Base-by-base conservation (phyloP, 2,329 filamentous ascomycete species). In the Chaetomiaceae sp. region DNA sequence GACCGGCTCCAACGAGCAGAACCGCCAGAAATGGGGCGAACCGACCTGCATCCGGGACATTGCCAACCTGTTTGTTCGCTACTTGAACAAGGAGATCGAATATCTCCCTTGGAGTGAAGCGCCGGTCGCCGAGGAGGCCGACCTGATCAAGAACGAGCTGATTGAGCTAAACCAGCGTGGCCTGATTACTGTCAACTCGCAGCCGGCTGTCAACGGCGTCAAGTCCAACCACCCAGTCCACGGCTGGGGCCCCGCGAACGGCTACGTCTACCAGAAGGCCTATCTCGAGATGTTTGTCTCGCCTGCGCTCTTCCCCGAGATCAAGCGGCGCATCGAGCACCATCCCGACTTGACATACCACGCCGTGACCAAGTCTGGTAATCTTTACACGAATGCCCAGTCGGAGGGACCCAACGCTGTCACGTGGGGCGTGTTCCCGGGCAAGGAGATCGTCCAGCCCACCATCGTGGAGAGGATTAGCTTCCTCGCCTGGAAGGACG, bases 381-480 rank as follows among this genome's bases (percentile, higher is more conserved):
- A 86, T 53, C 78, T 97, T 52, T 85, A 84, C 69, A 94, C 90
- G 25, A 97, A 99, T 66, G 85, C 90, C 1, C 84, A 85, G 8
- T 82, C 84, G 20, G 90, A 95, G 62, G 89, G 90, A 6, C 94
- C 94, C 34, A 99, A 99, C 65, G 94, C 94, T n/a, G 89, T 99
- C 46, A 99, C 94, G 1, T 99, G 94, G 94, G 94, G 94, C 71
- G 95, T 99, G 31, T 99, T 97, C 75, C 92, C 94, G 0, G 94
- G 94, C 54, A 95, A 97, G 70, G 94, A 99, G 72, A 96, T 99
- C 67, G 91, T 99, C n/a, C 94, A 99, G 71, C 94, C 94, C 14
- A 99, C 94, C n/a, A 96, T 99, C 64, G 94, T 99, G 48, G 94
- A 99, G 74, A 95, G 89, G 17, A 87, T 99, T 69, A 95, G 89